A percentile compares a stretch with the other conserved stretches of the same genome.
Conservation (phyloP, 2,329 filamentous ascomycete species). For the Huntiella savannae region DNA sequence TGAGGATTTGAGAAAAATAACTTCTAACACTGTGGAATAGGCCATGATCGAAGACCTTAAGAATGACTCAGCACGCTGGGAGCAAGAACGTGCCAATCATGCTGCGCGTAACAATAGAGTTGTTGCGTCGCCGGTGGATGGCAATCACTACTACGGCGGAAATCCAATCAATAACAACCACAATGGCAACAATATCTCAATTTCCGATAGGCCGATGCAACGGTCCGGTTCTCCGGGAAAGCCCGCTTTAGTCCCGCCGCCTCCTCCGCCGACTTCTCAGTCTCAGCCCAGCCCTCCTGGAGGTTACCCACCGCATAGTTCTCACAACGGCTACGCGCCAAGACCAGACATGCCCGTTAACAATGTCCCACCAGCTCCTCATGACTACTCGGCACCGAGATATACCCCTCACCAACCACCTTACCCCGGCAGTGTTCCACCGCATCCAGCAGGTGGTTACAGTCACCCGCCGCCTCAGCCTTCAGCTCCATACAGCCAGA, state of each 20-base stretch:
- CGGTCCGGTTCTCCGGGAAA: conserved; percentile 6
- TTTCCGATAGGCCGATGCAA: not conserved
- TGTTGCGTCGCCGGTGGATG: conserved; percentile 5
- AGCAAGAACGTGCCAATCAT: conserved; percentile 28
- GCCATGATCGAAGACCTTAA: conserved; percentile 46
- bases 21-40: conserved; percentile 19
- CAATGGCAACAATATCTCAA: not conserved
- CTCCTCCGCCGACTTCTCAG: conserved; percentile 2
- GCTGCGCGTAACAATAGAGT: conserved; percentile 7
- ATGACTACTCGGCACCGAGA: conserved; percentile 5
- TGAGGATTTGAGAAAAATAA: no score
- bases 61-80: conserved; percentile 42
- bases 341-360: conserved; percentile 3
- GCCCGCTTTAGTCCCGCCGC: conserved; percentile 6
- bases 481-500: not conserved
- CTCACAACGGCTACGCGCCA: not conserved
- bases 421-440: conserved; percentile 9
- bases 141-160: conserved; percentile 4
- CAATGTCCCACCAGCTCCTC: conserved; percentile 1
- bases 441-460: conserved; percentile 1
- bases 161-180: not conserved
- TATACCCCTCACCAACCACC: conserved; percentile 6
- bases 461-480: conserved; percentile 2
- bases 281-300: not conserved
- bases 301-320: not conserved